Conservation (phyloP, 75 land plant species). For the Pinus albicaulis region DNA sequence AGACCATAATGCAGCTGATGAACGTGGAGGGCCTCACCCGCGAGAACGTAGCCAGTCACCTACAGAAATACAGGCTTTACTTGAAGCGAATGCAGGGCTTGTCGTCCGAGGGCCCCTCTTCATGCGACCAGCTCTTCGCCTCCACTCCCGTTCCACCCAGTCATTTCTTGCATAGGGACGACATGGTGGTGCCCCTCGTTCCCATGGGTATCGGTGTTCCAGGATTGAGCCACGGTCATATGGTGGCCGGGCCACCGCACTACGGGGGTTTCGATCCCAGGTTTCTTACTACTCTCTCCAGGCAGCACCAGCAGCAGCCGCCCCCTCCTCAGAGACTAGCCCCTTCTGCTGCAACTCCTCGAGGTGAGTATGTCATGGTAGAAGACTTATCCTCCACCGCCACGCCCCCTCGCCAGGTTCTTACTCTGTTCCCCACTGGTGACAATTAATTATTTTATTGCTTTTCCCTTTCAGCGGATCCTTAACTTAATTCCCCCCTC, state of each 20-base stretch:
- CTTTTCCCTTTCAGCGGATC: too few species aligned
- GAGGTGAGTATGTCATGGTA: conserved; percentile 9
- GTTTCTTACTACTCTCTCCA: neutral
- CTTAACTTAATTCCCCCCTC: too few species aligned
- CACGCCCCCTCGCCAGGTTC: conserved; percentile 9
- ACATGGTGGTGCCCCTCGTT: conserved; percentile 20
- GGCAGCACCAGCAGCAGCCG: neutral
- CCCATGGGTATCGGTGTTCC: neutral
- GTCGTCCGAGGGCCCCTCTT: conserved; percentile 47
- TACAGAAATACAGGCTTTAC: conserved; percentile 84
- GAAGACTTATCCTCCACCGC: neutral
- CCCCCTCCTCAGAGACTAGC: conserved; percentile 6
- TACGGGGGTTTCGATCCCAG: conserved; percentile 6
- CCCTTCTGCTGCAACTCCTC: neutral
- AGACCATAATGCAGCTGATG: conserved; percentile 94
- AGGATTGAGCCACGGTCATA: neutral
- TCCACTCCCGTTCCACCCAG: conserved; percentile 73
- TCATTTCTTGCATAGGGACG: conserved; percentile 30
- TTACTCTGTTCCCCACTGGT: conserved; percentile 10
- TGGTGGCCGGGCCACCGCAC: neutral
- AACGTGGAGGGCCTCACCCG: conserved; percentile 86
- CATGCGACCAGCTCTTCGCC: conserved; percentile 76
- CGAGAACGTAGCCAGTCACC: conserved; percentile 89
- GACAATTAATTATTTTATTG: conserved; percentile 2
- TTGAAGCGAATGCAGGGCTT: conserved; percentile 85